Percentiles rank a stretch among this genome's conserved stretches.
Conservation (phyloP, 768 basidiomycete species). For the Boletus patriciae region DNA sequence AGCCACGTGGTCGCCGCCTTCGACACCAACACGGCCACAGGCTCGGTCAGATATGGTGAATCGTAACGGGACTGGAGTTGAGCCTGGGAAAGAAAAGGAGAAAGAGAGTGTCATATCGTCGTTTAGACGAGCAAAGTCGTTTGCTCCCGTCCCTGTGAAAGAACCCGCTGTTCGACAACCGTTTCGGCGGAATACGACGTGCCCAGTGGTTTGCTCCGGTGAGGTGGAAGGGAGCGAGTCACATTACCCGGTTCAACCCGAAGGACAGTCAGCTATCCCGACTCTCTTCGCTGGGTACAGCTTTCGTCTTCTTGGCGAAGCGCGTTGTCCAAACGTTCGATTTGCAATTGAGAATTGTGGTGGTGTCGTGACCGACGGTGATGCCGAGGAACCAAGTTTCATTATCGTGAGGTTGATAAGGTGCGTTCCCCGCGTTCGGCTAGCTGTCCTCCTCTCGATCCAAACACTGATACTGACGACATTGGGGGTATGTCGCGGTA, state of each 20-base stretch:
- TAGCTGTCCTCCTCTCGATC: background rate
- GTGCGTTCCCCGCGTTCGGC: conserved; percentile 36
- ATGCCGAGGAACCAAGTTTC: conserved; percentile 57
- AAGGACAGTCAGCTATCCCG: background rate
- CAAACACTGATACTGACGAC: background rate
- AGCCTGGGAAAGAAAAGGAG: conserved; percentile 17
- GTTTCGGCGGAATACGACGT: conserved; percentile 45
- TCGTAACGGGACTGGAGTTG: background rate
- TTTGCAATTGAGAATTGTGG: conserved; percentile 66
- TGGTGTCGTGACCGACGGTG: conserved; percentile 41
- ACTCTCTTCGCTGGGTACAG: conserved; percentile 54
- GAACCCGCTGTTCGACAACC: conserved; percentile 38
- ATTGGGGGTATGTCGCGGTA: conserved; percentile 28
- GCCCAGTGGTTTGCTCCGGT: conserved; percentile 11
- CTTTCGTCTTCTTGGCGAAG: conserved; percentile 68
- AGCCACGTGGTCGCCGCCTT: conserved; percentile 20
- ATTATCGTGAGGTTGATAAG: conserved; percentile 74
- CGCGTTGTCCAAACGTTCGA: conserved; percentile 55
- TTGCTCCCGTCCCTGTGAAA: conserved; percentile 42
- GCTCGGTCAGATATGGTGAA: background rate
- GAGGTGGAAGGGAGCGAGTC: conserved; percentile 21
- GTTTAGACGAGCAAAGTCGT: conserved; percentile 66
- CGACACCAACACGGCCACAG: conserved; percentile 17
- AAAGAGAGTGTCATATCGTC: conserved; percentile 50
- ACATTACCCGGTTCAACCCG: background rate